Percentiles rank a stretch among this genome's conserved stretches.
These are phyloP conservation scores for Bipolaris victoriae DNA, from an alignment of 2,329 filamentous ascomycete species.

Conservation along the genomic window DNA sequence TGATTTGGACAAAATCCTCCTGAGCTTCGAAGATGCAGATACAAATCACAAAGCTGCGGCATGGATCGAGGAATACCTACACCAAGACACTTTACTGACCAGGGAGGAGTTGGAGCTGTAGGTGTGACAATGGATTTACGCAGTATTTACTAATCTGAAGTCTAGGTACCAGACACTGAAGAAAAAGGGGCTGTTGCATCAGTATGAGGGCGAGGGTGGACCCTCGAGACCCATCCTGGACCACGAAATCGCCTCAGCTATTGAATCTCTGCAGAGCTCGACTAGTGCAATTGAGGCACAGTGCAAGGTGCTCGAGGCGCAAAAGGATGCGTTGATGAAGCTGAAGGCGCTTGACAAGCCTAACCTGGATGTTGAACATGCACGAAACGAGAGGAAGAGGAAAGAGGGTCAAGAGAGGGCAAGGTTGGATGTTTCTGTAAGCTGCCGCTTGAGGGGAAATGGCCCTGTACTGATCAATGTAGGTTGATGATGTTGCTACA, in stretches of 20 bases:
- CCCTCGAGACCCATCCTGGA: slow-evolving; percentile 60
- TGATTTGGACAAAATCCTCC: slow-evolving; percentile 55
- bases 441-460: background rate
- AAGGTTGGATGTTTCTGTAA: slow-evolving; percentile 49
- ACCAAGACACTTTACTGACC: slow-evolving; percentile 54
- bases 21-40: slow-evolving; percentile 54
- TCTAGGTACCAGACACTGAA: slow-evolving; percentile 42
- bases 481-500: slow-evolving; percentile 42
- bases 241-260: slow-evolving; percentile 65
- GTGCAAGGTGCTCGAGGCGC: slow-evolving; percentile 64
- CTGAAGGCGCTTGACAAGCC: slow-evolving; percentile 57
- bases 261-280: slow-evolving; percentile 68
- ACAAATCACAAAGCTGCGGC: slow-evolving; percentile 49
- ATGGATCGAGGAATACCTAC: slow-evolving; percentile 58
- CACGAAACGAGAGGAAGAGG: slow-evolving; percentile 47
- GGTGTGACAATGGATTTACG: background rate
- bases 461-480: slow-evolving; percentile 1
- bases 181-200: slow-evolving; percentile 42
- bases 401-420: slow-evolving; percentile 50
- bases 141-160: background rate
- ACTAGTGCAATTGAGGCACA: slow-evolving; percentile 70
- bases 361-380: slow-evolving; percentile 47
- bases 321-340: slow-evolving; percentile 66
- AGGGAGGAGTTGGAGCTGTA: slow-evolving; percentile 58
- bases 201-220: slow-evolving; percentile 39